Evolutionary conservation across 2,329 filamentous ascomycete genomes (phyloP).

Genomic region (Byssochlamys sp.): DNA sequence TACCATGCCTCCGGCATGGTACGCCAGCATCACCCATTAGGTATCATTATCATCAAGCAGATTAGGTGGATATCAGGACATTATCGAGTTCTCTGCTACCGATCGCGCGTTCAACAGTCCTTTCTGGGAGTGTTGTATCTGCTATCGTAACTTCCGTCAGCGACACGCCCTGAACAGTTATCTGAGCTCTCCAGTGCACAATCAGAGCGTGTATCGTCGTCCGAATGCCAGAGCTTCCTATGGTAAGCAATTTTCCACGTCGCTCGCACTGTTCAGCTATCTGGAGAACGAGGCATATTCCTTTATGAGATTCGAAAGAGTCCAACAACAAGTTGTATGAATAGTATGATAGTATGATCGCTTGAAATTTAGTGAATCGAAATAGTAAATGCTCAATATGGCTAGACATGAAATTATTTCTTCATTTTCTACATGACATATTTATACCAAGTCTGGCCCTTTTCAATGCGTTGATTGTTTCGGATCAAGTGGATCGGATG

Average conservation of each 20-base stretch:
- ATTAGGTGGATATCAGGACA: slow-evolving; percentile 36
- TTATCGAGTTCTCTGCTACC: slow-evolving; percentile 29
- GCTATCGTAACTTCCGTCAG: slow-evolving; percentile 35
- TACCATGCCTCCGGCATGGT: slow-evolving; percentile 37
- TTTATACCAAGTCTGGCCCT: too few species aligned
- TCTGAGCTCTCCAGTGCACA: slow-evolving; percentile 45
- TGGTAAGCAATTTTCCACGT: slow-evolving; percentile 25
- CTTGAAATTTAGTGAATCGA: background rate
- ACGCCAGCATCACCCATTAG: slow-evolving; percentile 37
- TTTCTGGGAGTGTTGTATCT: slow-evolving; percentile 47
- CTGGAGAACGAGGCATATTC: slow-evolving; percentile 38
- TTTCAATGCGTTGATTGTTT: too few species aligned
- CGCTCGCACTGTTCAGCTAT: slow-evolving; percentile 38
- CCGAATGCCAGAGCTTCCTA: slow-evolving; percentile 28
- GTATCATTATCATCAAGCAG: slow-evolving; percentile 44
- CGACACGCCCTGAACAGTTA: slow-evolving; percentile 41
- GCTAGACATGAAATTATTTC: too few species aligned
- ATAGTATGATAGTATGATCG: background rate
- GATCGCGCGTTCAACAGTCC: slow-evolving; percentile 37
- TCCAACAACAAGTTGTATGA: slow-evolving; percentile 20
- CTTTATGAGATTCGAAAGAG: slow-evolving; percentile 31
- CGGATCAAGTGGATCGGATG: too few species aligned
- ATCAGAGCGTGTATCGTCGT: slow-evolving; percentile 39
- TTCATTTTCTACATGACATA: too few species aligned
- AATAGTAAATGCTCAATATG: too few species aligned